These are phyloP conservation scores for Penicillium herquei DNA, from an alignment of 495 filamentous ascomycete genomes.

Conservation along the genomic window DNA sequence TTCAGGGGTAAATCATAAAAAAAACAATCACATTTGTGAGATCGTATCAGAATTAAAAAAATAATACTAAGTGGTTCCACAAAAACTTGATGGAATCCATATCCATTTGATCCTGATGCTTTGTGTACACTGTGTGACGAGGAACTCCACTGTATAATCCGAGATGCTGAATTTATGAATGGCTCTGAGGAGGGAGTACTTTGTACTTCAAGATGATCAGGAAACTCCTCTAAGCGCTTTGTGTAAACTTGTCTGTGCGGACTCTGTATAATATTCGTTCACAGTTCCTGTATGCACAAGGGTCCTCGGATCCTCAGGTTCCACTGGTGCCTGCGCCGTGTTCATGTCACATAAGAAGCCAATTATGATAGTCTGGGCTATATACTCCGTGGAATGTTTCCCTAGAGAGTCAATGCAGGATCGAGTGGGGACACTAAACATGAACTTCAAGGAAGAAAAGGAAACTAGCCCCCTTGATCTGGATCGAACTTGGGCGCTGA, in stretches of 20 bases:
- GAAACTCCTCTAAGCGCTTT: too few species aligned
- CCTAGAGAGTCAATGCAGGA: neutral
- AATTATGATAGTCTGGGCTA: too few species aligned
- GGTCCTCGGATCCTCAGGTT: slow-evolving; percentile 1
- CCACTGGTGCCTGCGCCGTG: slow-evolving; percentile 2
- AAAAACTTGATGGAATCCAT: neutral
- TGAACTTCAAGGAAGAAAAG: neutral
- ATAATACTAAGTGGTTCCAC: neutral
- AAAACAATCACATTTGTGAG: neutral
- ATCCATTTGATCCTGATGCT: too few species aligned
- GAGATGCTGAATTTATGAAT: too few species aligned
- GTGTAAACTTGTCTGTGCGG: too few species aligned
- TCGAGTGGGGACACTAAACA: neutral
- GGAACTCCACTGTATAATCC: too few species aligned
- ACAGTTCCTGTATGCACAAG: neutral
- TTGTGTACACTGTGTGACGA: too few species aligned
- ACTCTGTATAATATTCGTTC: neutral
- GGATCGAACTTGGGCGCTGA: neutral
- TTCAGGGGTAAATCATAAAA: slow-evolving; percentile 14
- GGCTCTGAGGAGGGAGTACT: too few species aligned
- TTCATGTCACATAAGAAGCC: neutral
- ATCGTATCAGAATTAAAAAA: neutral
- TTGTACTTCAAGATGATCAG: too few species aligned
- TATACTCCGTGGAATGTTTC: too few species aligned
- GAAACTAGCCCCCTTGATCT: neutral